phyloP scores from a whole-genome alignment of 169 alveolate species.

The Perkinsus chesapeaki region DNA sequence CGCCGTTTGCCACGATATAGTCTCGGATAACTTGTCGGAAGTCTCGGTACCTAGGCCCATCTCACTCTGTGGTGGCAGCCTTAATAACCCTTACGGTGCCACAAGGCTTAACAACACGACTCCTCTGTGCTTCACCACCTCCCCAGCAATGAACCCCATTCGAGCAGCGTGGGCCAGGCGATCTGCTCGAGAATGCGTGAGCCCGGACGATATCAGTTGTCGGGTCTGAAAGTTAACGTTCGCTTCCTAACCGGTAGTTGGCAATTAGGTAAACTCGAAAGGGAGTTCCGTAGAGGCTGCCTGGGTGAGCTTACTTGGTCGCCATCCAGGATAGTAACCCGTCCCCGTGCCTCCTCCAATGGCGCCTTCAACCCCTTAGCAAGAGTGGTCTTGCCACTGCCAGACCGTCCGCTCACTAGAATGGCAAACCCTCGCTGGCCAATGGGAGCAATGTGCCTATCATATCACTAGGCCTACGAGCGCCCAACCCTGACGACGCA shows the following conservation, averaged over 20 bases:
- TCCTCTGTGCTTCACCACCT: slow-evolving; percentile 39
- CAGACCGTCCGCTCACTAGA: neutral
- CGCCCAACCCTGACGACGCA: neutral
- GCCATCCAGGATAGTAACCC: slow-evolving; percentile 32
- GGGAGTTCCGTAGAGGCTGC: slow-evolving; percentile 22
- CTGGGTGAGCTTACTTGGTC: slow-evolving; percentile 24
- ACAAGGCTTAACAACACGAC: slow-evolving; percentile 34
- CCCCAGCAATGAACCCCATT: slow-evolving; percentile 36
- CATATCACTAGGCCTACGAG: neutral
- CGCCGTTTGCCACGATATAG: neutral
- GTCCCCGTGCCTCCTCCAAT: slow-evolving; percentile 23
- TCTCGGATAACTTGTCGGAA: neutral
- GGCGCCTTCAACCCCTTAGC: slow-evolving; percentile 32
- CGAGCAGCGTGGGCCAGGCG: slow-evolving; percentile 17
- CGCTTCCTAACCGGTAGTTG: too few relatives aligned
- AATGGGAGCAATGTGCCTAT: neutral
- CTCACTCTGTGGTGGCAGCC: neutral
- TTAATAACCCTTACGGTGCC: slow-evolving; percentile 22
- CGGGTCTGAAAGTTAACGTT: slow-evolving; percentile 23
- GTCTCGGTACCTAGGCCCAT: neutral
- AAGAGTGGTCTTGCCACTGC: slow-evolving; percentile 37
- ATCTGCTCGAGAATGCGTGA: slow-evolving; percentile 7
- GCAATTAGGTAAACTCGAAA: too few relatives aligned
- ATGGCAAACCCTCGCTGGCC: neutral
- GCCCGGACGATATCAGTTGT: neutral